Conservation (phyloP, 2,329 filamentous ascomycete genomes). For the Aspergillus ochraceoroseus region DNA sequence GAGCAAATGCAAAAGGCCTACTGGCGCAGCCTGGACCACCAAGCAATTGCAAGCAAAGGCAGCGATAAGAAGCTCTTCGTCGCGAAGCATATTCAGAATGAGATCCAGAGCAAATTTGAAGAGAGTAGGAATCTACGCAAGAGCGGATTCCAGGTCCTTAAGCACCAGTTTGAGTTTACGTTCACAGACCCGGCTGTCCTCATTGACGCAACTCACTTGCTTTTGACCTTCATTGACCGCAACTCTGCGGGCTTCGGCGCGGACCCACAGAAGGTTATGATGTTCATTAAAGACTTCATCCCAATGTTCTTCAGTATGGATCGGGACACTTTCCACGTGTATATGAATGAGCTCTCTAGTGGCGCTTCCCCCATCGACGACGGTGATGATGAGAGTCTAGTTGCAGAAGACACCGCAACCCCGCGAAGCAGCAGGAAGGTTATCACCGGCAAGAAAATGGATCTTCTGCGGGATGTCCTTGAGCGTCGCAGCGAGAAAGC, state of each 20-base stretch:
- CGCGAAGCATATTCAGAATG: conserved; percentile 80
- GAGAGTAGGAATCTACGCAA: conserved; percentile 73
- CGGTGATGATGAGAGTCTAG: conserved; percentile 67
- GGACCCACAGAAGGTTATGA: conserved; percentile 68
- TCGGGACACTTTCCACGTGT: conserved; percentile 62
- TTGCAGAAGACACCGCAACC: conserved; percentile 64
- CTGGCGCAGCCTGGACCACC: conserved; percentile 93
- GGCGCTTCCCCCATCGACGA: conserved; percentile 69
- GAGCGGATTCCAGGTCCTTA: conserved; percentile 55
- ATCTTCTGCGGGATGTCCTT: conserved; percentile 77
- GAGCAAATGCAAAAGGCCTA: conserved; percentile 92
- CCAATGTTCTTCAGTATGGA: conserved; percentile 71
- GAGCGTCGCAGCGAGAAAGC: conserved; percentile 70
- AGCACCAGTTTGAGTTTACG: conserved; percentile 69
- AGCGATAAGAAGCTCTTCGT: conserved; percentile 89
- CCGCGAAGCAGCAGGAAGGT: conserved; percentile 61
- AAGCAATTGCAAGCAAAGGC: conserved; percentile 83
- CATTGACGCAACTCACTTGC: conserved; percentile 46
- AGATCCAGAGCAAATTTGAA: conserved; percentile 88
- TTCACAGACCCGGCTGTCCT: conserved; percentile 69
- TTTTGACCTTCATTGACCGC: conserved; percentile 47
- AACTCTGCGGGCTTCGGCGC: conserved; percentile 48
- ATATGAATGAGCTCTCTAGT: conserved; percentile 63
- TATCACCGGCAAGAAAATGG: conserved; percentile 64
- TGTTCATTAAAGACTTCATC: conserved; percentile 72